Percentiles rank a stretch among this genome's conserved stretches.
Conservation (phyloP, 2,329 filamentous ascomycete genomes). For the Cladobotryum mycophilum region DNA sequence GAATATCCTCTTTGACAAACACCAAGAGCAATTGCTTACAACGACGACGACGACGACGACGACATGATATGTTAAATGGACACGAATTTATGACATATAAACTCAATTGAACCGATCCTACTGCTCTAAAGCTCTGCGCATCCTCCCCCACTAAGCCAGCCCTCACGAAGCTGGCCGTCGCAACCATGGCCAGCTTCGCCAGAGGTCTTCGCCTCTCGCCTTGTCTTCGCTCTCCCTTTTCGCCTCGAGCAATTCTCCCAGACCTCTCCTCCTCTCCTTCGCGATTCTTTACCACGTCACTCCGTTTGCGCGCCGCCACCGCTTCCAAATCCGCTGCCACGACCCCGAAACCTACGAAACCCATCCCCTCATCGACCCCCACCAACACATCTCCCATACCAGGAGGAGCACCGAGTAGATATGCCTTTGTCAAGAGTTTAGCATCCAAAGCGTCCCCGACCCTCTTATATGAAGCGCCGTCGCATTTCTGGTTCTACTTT, state of each 20-base stretch:
- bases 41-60: neutral
- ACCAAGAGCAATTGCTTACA: neutral
- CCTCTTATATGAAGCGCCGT: conserved; percentile 58
- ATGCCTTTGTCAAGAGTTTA: conserved; percentile 49
- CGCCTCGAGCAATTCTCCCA: conserved; percentile 16
- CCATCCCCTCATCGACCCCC: conserved; percentile 9
- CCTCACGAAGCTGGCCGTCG: neutral
- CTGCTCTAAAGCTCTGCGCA: neutral
- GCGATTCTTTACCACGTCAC: conserved; percentile 26
- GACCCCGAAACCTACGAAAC: conserved; percentile 11
- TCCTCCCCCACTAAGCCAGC: neutral
- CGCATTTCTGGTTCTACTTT: conserved; percentile 56
- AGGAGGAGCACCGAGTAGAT: conserved; percentile 23
- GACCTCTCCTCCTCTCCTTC: conserved; percentile 16
- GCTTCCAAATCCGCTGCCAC: conserved; percentile 16
- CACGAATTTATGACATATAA: neutral
- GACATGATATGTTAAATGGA: neutral
- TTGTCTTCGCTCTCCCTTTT: conserved; percentile 19
- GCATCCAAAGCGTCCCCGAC: conserved; percentile 50
- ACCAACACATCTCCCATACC: conserved; percentile 13
- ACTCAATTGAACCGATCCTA: neutral
- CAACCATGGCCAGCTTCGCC: conserved; percentile 26
- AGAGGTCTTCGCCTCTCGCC: conserved; percentile 25
- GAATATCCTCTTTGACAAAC: no score
- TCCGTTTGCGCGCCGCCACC: conserved; percentile 16